Base-by-base conservation (phyloP, 208 protist species). In the Acanthamoeba sp. region DNA sequence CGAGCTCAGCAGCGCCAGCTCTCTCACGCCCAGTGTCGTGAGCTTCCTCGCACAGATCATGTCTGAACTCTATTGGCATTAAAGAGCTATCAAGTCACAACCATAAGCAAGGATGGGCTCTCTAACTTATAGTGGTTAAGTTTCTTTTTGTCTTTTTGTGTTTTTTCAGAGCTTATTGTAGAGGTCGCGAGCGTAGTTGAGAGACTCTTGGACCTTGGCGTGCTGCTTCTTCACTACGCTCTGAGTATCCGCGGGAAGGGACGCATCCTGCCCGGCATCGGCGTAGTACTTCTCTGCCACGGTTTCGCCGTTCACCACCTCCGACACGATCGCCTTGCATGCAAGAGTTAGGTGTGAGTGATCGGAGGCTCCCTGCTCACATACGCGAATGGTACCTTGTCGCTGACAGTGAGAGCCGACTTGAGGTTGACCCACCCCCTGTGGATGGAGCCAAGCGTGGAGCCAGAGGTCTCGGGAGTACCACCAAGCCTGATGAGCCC, bases 341-440 rank as follows among this genome's bases (percentile, higher is more conserved):
- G 36, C 6, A 42, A 69, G 14, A 10, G 52, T 24, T 24, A 59
- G 10, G 52, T 24, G 52, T 59, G n/a, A n/a, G n/a, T 73, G 22
- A 73, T 34, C 64, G n/a, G 10, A 73, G 64, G 64, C 16, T 73
- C 64, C 10, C 29, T 34, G 27, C n/a, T 73, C 64, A 73, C 22
- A 38, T 34, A n/a, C n/a, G 48, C 48, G 16, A 55, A 16, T 20
- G 10, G 48, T 20, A 80, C 69, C 69, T 84, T 84, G 42, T 84
- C 73, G 29, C 73, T 84, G 24, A 52, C 42, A 3, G 73, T 84
- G 42, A 84, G 42, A 22, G 73, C 73, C 73, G 73, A 84, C 73
- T 84, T 84, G 27, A 84, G 42, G 73, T 52, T 84, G 40, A 84
- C 73, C 73, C 73, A 84, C 24, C 40, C 73, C n/a, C 73, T 45